phyloP scores from a whole-genome alignment of 2,329 filamentous ascomycete species.

The Dothiorella sarmentorum region DNA sequence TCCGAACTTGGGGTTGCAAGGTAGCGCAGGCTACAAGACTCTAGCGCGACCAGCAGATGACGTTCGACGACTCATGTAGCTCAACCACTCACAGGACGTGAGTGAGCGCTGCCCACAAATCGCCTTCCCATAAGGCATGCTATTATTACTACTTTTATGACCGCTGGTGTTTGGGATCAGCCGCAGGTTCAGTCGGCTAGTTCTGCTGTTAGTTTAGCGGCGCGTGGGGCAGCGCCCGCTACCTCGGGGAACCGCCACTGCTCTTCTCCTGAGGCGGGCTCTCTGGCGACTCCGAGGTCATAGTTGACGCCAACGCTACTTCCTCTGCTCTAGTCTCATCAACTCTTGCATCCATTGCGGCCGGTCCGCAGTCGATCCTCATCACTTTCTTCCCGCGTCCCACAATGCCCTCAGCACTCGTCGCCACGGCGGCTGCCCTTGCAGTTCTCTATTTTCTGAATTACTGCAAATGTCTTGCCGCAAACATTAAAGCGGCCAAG shows the following conservation, averaged over 20 bases:
- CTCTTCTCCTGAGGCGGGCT: too few species aligned
- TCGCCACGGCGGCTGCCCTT: slow-evolving; percentile 29
- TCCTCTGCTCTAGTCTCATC: too few species aligned
- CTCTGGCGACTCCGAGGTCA: too few species aligned
- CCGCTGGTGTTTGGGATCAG: slow-evolving; percentile 5
- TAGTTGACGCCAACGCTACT: too few species aligned
- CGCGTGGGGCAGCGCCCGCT: background rate
- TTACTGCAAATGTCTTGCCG: slow-evolving; percentile 36
- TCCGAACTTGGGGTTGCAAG: slow-evolving; percentile 4
- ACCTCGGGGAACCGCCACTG: too few species aligned
- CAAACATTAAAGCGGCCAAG: slow-evolving; percentile 45
- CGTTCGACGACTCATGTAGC: background rate
- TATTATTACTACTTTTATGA: too few species aligned
- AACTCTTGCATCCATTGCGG: background rate
- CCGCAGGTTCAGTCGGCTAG: background rate
- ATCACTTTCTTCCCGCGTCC: background rate
- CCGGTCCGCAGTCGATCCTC: background rate
- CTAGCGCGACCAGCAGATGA: slow-evolving; percentile 9
- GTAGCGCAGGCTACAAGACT: background rate
- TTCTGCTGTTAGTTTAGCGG: background rate
- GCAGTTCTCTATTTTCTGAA: slow-evolving; percentile 33
- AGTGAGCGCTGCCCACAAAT: background rate
- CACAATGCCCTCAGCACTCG: slow-evolving; percentile 27
- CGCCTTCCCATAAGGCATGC: background rate
- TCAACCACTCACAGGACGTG: background rate